Percentiles rank a stretch among this genome's conserved stretches.
These are phyloP conservation scores for Suhomyces kilbournensis DNA, from an alignment of 805 yeast species.

Conservation along the genomic window DNA sequence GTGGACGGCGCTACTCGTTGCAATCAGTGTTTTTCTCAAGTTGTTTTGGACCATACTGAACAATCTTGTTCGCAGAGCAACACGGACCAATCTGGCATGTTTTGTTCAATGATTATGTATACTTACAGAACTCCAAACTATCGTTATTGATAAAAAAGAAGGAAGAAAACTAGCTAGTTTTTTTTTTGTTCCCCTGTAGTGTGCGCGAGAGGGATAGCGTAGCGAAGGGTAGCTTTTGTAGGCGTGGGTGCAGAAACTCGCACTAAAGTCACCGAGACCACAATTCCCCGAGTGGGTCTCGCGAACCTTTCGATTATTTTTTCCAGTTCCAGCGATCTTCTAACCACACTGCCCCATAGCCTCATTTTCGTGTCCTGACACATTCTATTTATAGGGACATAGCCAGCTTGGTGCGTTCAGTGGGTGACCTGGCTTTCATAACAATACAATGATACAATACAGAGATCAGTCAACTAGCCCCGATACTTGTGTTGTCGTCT, in stretches of 20 bases:
- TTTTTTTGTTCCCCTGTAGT: conserved; percentile 1
- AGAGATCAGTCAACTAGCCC: no score
- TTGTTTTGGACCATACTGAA: not conserved
- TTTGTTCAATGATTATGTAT: not conserved
- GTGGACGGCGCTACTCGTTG: not conserved
- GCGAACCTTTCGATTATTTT: not conserved
- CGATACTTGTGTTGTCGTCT: no score
- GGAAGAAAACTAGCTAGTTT: conserved; percentile 2
- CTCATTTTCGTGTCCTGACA: not conserved
- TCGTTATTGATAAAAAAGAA: conserved; percentile 4
- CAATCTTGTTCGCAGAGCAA: not conserved
- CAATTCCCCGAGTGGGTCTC: not conserved
- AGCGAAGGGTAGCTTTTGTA: not conserved
- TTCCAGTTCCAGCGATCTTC: not conserved
- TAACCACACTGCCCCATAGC: not conserved
- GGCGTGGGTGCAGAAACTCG: not conserved
- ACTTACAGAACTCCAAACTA: conserved; percentile 3
- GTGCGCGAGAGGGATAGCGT: not conserved
- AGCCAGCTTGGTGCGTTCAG: not conserved
- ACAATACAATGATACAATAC: no score
- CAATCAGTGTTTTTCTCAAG: not conserved
- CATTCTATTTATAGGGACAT: not conserved
- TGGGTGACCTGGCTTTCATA: not conserved
- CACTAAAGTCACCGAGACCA: not conserved
- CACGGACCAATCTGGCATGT: not conserved